Percentiles rank a stretch among this genome's conserved stretches.
These are phyloP conservation scores for Fusarium udum DNA, from an alignment of 2,329 filamentous ascomycete genomes.

Conservation along the genomic window DNA sequence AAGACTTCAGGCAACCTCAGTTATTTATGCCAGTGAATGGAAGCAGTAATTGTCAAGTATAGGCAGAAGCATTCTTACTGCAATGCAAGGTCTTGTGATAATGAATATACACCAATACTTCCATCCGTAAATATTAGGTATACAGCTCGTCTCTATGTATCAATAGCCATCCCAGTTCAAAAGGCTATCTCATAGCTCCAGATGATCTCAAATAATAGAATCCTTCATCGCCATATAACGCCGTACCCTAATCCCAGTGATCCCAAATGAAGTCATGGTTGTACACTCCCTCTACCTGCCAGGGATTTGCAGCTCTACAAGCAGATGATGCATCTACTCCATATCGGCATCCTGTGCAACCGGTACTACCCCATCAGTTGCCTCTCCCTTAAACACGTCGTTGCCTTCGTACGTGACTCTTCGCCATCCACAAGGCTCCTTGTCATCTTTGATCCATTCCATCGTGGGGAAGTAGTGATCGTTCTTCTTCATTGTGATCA, in stretches of 20 bases:
- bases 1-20: slow-evolving; percentile 6
- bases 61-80: neutral
- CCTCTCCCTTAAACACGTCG: slow-evolving; percentile 63
- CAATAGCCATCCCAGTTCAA: slow-evolving; percentile 11
- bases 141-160: slow-evolving; percentile 16
- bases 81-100: neutral
- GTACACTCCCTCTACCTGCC: slow-evolving; percentile 23
- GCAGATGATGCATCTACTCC: slow-evolving; percentile 45
- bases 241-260: slow-evolving; percentile 42
- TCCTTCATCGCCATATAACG: slow-evolving; percentile 52
- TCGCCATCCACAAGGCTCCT: slow-evolving; percentile 69
- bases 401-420: slow-evolving; percentile 70
- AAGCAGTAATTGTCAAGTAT: neutral
- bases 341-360: slow-evolving; percentile 56
- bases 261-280: slow-evolving; percentile 12
- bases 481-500: slow-evolving; percentile 99
- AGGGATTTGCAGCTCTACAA: neutral
- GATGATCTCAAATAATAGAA: slow-evolving; percentile 41
- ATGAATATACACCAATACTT: neutral
- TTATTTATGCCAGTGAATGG: neutral
- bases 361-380: slow-evolving; percentile 58
- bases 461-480: slow-evolving; percentile 89
- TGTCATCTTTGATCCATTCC: slow-evolving; percentile 73
- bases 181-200: slow-evolving; percentile 45
- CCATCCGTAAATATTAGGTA: neutral